A percentile compares a stretch with the other conserved stretches of the same genome.
Conservation (phyloP, 2,329 filamentous ascomycete species). For the Chaetomiaceae sp. region DNA sequence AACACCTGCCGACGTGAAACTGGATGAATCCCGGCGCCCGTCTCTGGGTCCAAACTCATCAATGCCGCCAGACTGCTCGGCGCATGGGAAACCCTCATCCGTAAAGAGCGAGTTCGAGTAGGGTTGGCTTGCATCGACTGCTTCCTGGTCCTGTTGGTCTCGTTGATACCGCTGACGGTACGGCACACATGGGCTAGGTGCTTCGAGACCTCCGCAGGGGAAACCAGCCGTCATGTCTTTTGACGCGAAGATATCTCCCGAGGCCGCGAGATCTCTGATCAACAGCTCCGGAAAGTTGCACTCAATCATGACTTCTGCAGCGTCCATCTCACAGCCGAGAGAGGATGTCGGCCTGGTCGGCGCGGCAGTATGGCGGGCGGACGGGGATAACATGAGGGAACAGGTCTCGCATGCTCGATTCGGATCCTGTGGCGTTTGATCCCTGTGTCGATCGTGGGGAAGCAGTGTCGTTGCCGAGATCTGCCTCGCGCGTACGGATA, state of each 20-base stretch:
- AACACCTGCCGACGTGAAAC: slow-evolving; percentile 35
- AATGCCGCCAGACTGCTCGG: slow-evolving; percentile 1
- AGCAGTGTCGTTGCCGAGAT: slow-evolving; percentile 11
- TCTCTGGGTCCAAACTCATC: neutral
- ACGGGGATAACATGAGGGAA: slow-evolving; percentile 13
- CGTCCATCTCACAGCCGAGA: slow-evolving; percentile 8
- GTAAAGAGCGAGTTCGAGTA: neutral
- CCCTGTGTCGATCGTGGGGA: slow-evolving; percentile 21
- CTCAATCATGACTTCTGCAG: slow-evolving; percentile 25
- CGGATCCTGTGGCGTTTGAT: slow-evolving; percentile 22
- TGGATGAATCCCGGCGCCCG: slow-evolving; percentile 29
- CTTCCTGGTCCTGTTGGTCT: neutral
- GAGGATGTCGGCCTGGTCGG: neutral
- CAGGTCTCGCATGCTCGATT: slow-evolving; percentile 17
- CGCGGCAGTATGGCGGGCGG: neutral
- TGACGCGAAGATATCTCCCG: slow-evolving; percentile 44
- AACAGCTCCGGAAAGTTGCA: slow-evolving; percentile 54
- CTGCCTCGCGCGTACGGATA: neutral
- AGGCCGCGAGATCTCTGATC: slow-evolving; percentile 50
- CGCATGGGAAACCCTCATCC: neutral
- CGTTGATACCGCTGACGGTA: slow-evolving; percentile 5
- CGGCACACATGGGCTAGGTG: slow-evolving; percentile 15
- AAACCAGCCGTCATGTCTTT: slow-evolving; percentile 50
- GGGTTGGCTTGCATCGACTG: neutral
- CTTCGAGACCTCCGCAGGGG: slow-evolving; percentile 38